A percentile compares a stretch with the other conserved stretches of the same genome.
phyloP scores from a whole-genome alignment of 176 grass and related monocot genomes.

The Phyllostachys edulis region DNA sequence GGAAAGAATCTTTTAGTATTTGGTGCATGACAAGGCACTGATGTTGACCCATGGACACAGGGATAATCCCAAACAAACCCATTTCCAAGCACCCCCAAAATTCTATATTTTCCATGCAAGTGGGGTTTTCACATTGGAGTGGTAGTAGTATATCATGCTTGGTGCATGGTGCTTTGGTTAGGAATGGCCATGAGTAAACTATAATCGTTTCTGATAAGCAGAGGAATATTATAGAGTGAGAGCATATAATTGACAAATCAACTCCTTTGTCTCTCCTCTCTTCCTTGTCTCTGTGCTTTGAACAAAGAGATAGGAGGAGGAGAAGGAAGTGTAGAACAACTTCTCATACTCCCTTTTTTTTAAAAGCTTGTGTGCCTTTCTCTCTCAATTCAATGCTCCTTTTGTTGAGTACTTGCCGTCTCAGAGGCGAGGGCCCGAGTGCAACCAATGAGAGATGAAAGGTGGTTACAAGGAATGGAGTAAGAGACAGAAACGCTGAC shows the following conservation, averaged over 20 bases:
- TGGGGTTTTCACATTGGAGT: conserved; percentile 33
- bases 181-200: conserved; percentile 22
- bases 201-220: conserved; percentile 19
- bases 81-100: conserved; percentile 29
- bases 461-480: conserved; percentile 65
- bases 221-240: conserved; percentile 19
- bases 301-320: background rate
- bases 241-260: conserved; percentile 41
- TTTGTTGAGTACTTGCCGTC: conserved; percentile 78
- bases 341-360: conserved; percentile 33
- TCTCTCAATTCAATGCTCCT: conserved; percentile 64
- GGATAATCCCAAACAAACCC: conserved; percentile 60
- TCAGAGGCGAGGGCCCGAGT: conserved; percentile 55
- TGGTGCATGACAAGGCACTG: conserved; percentile 57
- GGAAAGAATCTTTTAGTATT: conserved; percentile 44
- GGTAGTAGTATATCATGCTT: conserved; percentile 23
- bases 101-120: conserved; percentile 35
- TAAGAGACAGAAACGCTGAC: conserved; percentile 57
- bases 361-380: conserved; percentile 27
- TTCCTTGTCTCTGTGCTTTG: background rate
- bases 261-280: background rate
- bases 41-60: conserved; percentile 48
- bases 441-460: conserved; percentile 65
- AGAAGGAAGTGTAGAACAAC: conserved; percentile 38
- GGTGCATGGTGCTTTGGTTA: conserved; percentile 33